Evolutionary conservation across 208 protist species (phyloP).

Genomic region (Acanthamoeba lenticulata): DNA sequence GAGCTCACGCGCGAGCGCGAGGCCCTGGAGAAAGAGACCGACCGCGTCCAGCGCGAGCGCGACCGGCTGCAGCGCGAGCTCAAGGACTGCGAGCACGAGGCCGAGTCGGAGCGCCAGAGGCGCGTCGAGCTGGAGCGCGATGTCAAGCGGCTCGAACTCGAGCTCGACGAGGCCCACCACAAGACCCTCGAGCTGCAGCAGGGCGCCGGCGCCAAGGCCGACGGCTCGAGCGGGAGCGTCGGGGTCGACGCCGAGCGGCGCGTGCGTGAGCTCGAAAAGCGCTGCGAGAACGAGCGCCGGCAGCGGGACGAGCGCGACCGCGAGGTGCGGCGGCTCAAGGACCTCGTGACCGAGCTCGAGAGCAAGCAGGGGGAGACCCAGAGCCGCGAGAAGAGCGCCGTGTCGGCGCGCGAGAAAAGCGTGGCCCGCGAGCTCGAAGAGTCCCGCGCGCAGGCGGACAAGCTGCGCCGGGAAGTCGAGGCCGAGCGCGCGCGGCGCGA

Average conservation of each 20-base stretch:
- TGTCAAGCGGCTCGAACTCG: not conserved
- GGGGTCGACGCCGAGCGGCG: no score
- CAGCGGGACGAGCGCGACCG: not conserved
- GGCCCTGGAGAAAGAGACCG: not conserved
- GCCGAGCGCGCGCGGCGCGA: not conserved
- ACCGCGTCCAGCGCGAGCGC: not conserved
- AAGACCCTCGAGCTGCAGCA: not conserved
- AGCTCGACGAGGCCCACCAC: not conserved
- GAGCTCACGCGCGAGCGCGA: not conserved
- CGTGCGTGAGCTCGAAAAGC: not conserved
- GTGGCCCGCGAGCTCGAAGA: not conserved
- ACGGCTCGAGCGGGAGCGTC: no score
- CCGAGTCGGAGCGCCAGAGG: not conserved
- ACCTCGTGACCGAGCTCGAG: not conserved
- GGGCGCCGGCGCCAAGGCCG: not conserved
- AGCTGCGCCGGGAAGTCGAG: not conserved
- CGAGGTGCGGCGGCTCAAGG: not conserved
- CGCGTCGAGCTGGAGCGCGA: not conserved
- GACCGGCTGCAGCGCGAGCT: not conserved
- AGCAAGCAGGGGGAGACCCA: not conserved
- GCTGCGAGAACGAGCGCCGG: not conserved
- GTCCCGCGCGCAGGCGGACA: not conserved
- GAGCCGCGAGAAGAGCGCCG: not conserved
- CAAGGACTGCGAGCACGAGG: not conserved
- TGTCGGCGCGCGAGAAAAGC: not conserved